Percentiles rank a stretch among this genome's conserved stretches.
These are phyloP conservation scores for Aspergillus quadricinctus DNA, from an alignment of 2,329 filamentous ascomycete species.

Conservation along the genomic window DNA sequence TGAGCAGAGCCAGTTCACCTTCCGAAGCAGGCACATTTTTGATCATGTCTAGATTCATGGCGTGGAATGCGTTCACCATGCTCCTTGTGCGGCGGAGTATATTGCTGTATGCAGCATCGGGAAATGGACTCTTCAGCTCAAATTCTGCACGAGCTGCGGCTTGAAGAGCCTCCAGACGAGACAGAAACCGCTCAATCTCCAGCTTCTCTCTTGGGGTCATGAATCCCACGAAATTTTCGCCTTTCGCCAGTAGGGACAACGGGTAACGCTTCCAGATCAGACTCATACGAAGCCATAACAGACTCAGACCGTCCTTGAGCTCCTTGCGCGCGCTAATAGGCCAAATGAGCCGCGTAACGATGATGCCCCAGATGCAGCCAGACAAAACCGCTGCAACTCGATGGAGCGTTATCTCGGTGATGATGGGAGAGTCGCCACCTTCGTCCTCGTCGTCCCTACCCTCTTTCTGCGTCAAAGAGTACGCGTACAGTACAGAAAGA, in stretches of 20 bases:
- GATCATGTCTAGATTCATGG: slow-evolving; percentile 88
- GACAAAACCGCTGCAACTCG: slow-evolving; percentile 80
- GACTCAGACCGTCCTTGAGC: slow-evolving; percentile 80
- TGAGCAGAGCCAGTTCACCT: slow-evolving; percentile 75
- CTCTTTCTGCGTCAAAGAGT: slow-evolving; percentile 77
- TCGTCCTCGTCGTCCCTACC: slow-evolving; percentile 80
- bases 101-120: slow-evolving; percentile 64
- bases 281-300: slow-evolving; percentile 92
- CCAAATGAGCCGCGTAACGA: slow-evolving; percentile 87
- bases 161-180: slow-evolving; percentile 69
- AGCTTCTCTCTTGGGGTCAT: slow-evolving; percentile 86
- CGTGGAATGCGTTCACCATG: slow-evolving; percentile 90
- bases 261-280: slow-evolving; percentile 95
- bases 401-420: slow-evolving; percentile 82
- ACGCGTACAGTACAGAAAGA: slow-evolving; percentile 88
- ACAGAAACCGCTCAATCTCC: slow-evolving; percentile 74
- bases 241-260: slow-evolving; percentile 65
- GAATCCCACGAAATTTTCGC: slow-evolving; percentile 59
- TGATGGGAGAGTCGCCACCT: slow-evolving; percentile 75
- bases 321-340: slow-evolving; percentile 86
- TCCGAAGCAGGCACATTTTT: slow-evolving; percentile 71
- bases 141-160: slow-evolving; percentile 77
- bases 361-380: slow-evolving; percentile 86
- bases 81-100: slow-evolving; percentile 76
- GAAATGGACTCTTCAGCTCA: slow-evolving; percentile 82